Evolutionary conservation across 805 yeast species (phyloP).

Genomic region (Zygosaccharomyces rouxii): DNA sequence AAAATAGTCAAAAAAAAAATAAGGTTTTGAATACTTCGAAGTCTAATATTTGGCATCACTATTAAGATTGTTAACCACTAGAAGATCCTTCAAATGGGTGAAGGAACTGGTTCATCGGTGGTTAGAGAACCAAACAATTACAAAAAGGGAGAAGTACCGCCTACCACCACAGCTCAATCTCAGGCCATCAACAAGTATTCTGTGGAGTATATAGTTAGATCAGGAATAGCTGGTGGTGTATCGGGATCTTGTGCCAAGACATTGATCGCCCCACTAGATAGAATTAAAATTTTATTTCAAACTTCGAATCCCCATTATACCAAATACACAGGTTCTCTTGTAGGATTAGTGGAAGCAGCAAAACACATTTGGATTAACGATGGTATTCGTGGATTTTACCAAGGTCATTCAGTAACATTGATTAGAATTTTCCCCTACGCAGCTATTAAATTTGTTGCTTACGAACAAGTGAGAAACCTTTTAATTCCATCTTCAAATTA

Average conservation of each 20-base stretch:
- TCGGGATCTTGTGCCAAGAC: slow-evolving; percentile 98
- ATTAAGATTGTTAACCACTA: neutral
- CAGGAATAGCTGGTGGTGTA: slow-evolving; percentile 91
- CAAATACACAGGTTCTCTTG: slow-evolving; percentile 72
- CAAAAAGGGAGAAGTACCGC: slow-evolving; percentile 4
- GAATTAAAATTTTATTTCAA: slow-evolving; percentile 92
- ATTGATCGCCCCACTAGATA: slow-evolving; percentile 88
- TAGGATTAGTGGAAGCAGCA: slow-evolving; percentile 73
- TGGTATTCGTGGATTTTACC: slow-evolving; percentile 79
- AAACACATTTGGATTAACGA: slow-evolving; percentile 58
- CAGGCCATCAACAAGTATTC: slow-evolving; percentile 56
- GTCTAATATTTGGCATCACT: neutral
- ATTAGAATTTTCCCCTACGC: slow-evolving; percentile 94
- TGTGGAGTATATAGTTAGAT: slow-evolving; percentile 69
- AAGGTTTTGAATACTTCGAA: neutral
- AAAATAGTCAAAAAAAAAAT: neutral
- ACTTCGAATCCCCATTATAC: slow-evolving; percentile 87
- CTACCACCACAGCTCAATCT: neutral
- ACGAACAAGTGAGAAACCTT: slow-evolving; percentile 81
- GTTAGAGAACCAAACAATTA: neutral
- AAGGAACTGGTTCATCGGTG: slow-evolving; percentile 1
- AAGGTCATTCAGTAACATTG: slow-evolving; percentile 93
- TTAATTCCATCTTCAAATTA: slow-evolving; percentile 68
- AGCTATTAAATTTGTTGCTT: slow-evolving; percentile 92
- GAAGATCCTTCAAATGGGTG: slow-evolving; percentile 1